Conservation (phyloP, 805 yeast species). For the Candida nonsorbophila region DNA sequence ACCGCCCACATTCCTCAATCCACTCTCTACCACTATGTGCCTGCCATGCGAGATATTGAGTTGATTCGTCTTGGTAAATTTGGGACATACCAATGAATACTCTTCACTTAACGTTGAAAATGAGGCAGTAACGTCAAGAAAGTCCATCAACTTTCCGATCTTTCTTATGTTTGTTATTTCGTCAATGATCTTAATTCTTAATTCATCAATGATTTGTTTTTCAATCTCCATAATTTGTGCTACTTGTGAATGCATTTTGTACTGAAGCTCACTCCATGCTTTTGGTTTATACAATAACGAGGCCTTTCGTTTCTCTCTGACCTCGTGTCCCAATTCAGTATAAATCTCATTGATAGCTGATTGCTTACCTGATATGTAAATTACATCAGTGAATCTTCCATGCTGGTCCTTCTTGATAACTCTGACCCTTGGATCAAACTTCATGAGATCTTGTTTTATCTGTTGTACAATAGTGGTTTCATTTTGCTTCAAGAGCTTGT, state of each 20-base stretch:
- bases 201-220: slow-evolving; percentile 39
- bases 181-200: slow-evolving; percentile 43
- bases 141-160: slow-evolving; percentile 50
- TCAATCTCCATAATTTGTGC: slow-evolving; percentile 53
- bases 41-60: slow-evolving; percentile 62
- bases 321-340: slow-evolving; percentile 15
- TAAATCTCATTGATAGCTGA: slow-evolving; percentile 18
- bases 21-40: slow-evolving; percentile 83
- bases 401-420: slow-evolving; percentile 23
- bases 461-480: slow-evolving; percentile 19
- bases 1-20: slow-evolving; percentile 44
- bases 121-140: slow-evolving; percentile 66
- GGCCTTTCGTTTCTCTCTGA: slow-evolving; percentile 32
- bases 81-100: slow-evolving; percentile 61
- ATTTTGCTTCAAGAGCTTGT: slow-evolving; percentile 17
- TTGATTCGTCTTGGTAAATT: slow-evolving; percentile 35
- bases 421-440: slow-evolving; percentile 23
- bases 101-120: slow-evolving; percentile 73
- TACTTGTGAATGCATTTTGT: slow-evolving; percentile 42
- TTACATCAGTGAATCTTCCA: slow-evolving; percentile 33
- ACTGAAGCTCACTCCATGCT: slow-evolving; percentile 50
- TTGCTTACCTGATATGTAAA: slow-evolving; percentile 42
- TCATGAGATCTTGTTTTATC: slow-evolving; percentile 12
- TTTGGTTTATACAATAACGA: slow-evolving; percentile 42
- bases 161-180: slow-evolving; percentile 43